Evolutionary conservation across 1,284 basidiomycete species (phyloP).

Genomic region (Irpex sp.): DNA sequence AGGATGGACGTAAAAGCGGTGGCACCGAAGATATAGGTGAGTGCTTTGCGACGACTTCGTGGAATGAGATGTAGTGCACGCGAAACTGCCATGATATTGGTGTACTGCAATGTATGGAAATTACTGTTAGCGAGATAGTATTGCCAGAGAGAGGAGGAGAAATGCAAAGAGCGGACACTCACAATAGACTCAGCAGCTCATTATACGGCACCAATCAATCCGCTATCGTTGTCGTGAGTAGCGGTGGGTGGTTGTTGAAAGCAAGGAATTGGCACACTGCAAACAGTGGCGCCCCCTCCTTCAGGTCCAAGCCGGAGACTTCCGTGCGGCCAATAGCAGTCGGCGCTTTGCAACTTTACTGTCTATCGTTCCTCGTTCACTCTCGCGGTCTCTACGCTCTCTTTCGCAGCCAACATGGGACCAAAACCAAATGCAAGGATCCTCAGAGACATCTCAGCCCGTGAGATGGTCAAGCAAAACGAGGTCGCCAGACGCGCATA

Average conservation of each 20-base stretch:
- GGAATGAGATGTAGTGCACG: constrained; percentile 68
- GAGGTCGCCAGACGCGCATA: constrained; percentile 90
- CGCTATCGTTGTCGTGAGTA: neutral
- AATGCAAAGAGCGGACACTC: neutral
- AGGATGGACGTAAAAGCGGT: constrained; percentile 82
- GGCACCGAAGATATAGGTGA: constrained; percentile 81
- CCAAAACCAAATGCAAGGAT: constrained; percentile 60
- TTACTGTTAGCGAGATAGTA: neutral
- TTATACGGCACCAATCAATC: neutral
- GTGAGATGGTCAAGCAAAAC: constrained; percentile 73
- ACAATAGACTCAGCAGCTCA: neutral
- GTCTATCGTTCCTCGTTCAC: too few species aligned
- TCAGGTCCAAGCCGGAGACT: neutral
- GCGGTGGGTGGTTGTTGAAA: neutral
- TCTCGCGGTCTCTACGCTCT: too few species aligned
- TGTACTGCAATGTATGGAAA: constrained; percentile 19
- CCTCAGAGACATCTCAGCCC: constrained; percentile 83
- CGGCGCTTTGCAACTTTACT: neutral
- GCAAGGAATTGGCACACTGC: neutral
- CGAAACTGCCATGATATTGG: constrained; percentile 58
- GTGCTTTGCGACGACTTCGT: constrained; percentile 73
- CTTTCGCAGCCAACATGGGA: constrained; percentile 14
- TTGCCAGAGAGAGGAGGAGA: neutral
- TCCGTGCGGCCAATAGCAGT: neutral
- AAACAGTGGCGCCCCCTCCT: neutral